Evolutionary conservation across 2,329 filamentous ascomycete genomes (phyloP).

Genomic region (Penicillium sp.): DNA sequence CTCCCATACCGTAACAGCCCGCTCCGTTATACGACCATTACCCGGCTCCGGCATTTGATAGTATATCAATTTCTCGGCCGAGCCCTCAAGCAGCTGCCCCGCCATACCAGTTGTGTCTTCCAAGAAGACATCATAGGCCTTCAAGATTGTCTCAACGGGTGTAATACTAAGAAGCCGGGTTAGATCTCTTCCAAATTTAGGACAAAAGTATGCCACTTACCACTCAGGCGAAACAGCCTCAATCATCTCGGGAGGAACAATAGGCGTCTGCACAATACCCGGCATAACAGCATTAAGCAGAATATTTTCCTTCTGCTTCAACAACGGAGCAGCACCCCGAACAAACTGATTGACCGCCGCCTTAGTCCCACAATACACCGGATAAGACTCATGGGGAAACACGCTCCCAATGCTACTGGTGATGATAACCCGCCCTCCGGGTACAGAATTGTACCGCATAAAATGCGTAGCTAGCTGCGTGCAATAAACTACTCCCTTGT

Average conservation of each 20-base stretch:
- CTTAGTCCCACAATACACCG: slow-evolving; percentile 55
- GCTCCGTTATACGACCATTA: slow-evolving; percentile 45
- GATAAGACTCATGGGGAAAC: slow-evolving; percentile 46
- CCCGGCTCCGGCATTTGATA: slow-evolving; percentile 37
- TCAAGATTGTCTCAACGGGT: slow-evolving; percentile 45
- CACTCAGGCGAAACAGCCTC: slow-evolving; percentile 40
- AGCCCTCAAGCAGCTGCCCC: slow-evolving; percentile 50
- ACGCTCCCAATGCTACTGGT: slow-evolving; percentile 48
- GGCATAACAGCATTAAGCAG: slow-evolving; percentile 51
- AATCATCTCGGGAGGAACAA: slow-evolving; percentile 48
- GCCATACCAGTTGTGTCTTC: slow-evolving; percentile 43
- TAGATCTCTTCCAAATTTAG: not conserved
- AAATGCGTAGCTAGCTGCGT: slow-evolving; percentile 53
- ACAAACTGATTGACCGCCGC: slow-evolving; percentile 49
- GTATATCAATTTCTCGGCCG: slow-evolving; percentile 43
- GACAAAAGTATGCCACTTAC: slow-evolving; percentile 7
- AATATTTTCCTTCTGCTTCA: slow-evolving; percentile 50
- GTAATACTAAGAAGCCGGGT: slow-evolving; percentile 32
- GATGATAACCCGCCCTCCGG: slow-evolving; percentile 47
- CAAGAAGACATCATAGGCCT: slow-evolving; percentile 48
- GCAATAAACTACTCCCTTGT: slow-evolving; percentile 54
- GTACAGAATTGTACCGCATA: slow-evolving; percentile 51
- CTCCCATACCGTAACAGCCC: slow-evolving; percentile 52
- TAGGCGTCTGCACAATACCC: slow-evolving; percentile 48
- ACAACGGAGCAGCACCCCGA: slow-evolving; percentile 38